Evolutionary conservation across 306 rosid genomes (phyloP).

Genomic region (Ammopiptanthus mongolicus): DNA sequence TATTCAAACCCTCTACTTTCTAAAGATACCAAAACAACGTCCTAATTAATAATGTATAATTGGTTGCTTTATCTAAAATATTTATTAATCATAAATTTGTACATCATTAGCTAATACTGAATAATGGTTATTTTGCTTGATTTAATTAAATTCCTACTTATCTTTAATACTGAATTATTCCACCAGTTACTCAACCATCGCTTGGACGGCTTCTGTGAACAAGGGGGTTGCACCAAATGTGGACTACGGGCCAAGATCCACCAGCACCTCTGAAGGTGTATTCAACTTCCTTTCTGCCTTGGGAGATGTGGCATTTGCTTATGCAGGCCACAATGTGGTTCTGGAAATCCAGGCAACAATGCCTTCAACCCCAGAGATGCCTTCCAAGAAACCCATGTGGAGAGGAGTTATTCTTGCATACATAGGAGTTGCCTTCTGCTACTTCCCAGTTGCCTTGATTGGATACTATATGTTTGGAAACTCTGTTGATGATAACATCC

Average conservation of each 20-base stretch:
- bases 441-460: slow-evolving; percentile 68
- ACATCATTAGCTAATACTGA: too few species aligned
- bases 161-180: neutral
- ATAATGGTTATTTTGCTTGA: too few species aligned
- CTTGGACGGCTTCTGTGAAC: slow-evolving; percentile 51
- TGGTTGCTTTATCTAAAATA: too few species aligned
- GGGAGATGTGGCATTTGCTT: slow-evolving; percentile 91
- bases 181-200: slow-evolving; percentile 73
- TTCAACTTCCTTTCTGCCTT: slow-evolving; percentile 55
- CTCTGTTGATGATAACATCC: slow-evolving; percentile 37
- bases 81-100: too few species aligned
- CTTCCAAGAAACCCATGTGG: slow-evolving; percentile 93
- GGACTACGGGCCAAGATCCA: slow-evolving; percentile 22
- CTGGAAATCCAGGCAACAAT: slow-evolving; percentile 94
- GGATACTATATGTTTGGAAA: slow-evolving; percentile 69
- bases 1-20: too few species aligned
- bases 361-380: slow-evolving; percentile 67
- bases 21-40: too few species aligned
- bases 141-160: too few species aligned
- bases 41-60: too few species aligned
- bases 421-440: slow-evolving; percentile 69
- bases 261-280: neutral
- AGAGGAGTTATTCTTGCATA: slow-evolving; percentile 67
- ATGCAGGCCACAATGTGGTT: slow-evolving; percentile 87
- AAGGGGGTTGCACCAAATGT: slow-evolving; percentile 43